Evolutionary conservation across 306 rosid genomes (phyloP), one percentile per base, ranked within the genome.

Genomic region (Pterocarpus santalinus): DNA sequence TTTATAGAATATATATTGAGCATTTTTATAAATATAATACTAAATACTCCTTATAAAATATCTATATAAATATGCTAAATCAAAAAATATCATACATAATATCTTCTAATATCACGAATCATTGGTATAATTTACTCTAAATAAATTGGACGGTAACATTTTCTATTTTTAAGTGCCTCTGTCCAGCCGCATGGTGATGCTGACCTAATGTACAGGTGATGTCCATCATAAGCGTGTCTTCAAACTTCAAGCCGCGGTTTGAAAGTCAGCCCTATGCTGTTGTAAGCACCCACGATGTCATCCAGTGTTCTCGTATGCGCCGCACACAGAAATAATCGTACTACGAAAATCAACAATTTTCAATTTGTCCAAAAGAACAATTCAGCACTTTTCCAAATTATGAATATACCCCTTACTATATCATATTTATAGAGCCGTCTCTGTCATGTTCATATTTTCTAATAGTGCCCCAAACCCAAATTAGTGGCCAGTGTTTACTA

Each of bases 401-500:
- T 57, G 76, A 78, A 15, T 47, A 7, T 2, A 64, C 32, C 79
- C 73, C 61, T 61, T 6, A 34, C 2, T 16, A 49, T 13, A 15
- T 28, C 58, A 16, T 74, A 82, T 78, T 86, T 62, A 14, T 15
- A 47, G n/a, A 28, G n/a, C 5, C 5, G 49, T 39, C 57, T 4
- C 5, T 36, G 5, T 8, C 8, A 67, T 46, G 28, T 66, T 57
- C 15, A 2, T 44, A 53, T 56, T 36, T 73, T 73, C 53, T 11
- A 33, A 33, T 56, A 33, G 9, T 43, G 55, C 4, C 62, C 80
- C 52, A 9, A 5, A 1, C 46, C 43, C 43, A 47, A 57, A 79
- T 73, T 32, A 11, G 86, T 83, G 86, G 86, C 57, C 11, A 15
- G 12, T 71, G 39, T 76, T 69, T 2, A 35, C 11, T 43, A 32